Conservation (phyloP, 345 rosid genomes). For the Aurinia saxatilis region DNA sequence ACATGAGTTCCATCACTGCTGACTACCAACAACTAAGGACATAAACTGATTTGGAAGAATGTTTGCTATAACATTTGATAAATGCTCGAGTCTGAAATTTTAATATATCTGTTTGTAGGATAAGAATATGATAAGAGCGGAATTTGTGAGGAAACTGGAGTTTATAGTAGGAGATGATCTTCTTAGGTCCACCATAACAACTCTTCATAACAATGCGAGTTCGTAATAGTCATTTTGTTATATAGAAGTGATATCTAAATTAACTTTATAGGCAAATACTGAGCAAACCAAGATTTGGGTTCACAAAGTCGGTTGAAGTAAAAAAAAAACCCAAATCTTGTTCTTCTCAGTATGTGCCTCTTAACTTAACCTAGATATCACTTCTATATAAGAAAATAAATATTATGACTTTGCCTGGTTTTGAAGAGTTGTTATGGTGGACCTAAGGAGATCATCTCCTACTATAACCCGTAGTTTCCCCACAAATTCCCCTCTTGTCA, state of each 20-base stretch:
- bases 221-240: neutral
- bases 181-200: constrained; percentile 59
- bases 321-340: neutral
- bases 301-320: too few relatives aligned
- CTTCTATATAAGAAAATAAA: neutral
- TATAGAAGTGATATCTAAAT: neutral
- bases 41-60: neutral
- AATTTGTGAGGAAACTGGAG: constrained; percentile 64
- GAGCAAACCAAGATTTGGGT: neutral
- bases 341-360: neutral
- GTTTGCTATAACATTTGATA: neutral
- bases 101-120: constrained; percentile 30
- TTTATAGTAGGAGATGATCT: constrained; percentile 62
- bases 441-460: constrained; percentile 65
- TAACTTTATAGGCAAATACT: neutral
- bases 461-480: constrained; percentile 55
- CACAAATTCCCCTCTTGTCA: constrained; percentile 62
- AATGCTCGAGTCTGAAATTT: neutral
- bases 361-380: neutral
- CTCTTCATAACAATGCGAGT: constrained; percentile 51
- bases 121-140: constrained; percentile 53
- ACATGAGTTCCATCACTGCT: constrained; percentile 47
- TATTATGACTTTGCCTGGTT: constrained; percentile 30
- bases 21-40: constrained; percentile 53
- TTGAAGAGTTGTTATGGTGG: constrained; percentile 68